phyloP scores from a whole-genome alignment of 352 stramenopile species.

The Phytophthora pisi region DNA sequence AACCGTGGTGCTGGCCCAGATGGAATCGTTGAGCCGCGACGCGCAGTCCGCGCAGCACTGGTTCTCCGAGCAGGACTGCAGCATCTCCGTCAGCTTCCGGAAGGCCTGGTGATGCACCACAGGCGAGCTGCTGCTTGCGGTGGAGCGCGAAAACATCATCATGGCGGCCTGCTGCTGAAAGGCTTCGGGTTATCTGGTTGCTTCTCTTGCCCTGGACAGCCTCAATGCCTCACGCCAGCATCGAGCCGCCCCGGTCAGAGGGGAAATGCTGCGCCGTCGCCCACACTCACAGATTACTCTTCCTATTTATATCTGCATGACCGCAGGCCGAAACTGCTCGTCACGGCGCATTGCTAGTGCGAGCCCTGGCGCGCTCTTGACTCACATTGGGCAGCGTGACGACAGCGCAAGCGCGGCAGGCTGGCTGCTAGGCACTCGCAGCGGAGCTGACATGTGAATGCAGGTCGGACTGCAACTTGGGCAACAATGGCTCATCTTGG shows the following conservation, averaged over 20 bases:
- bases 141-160: constrained; percentile 51
- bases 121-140: constrained; percentile 22
- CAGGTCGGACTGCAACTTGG: neutral
- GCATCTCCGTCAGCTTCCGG: constrained; percentile 67
- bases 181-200: no score
- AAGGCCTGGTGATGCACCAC: constrained; percentile 46
- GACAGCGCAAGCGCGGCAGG: neutral
- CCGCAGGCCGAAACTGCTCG: constrained; percentile 25
- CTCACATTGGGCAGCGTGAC: neutral
- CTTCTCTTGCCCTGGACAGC: neutral
- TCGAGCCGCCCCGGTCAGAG: neutral
- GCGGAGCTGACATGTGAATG: neutral
- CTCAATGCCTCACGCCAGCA: neutral
- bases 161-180: constrained; percentile 11
- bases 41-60: constrained; percentile 84
- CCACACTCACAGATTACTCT: neutral
- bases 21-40: constrained; percentile 70
- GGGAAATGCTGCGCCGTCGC: constrained; percentile 3
- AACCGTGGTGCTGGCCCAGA: constrained; percentile 95
- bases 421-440: neutral
- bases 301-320: constrained; percentile 31
- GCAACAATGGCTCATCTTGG: constrained; percentile 5
- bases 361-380: neutral
- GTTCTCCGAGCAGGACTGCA: constrained; percentile 64
- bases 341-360: neutral